Percentiles rank a stretch among this genome's conserved stretches.
These are phyloP conservation scores for Pleurotus eryngii DNA, from an alignment of 768 basidiomycete genomes.

Conservation along the genomic window DNA sequence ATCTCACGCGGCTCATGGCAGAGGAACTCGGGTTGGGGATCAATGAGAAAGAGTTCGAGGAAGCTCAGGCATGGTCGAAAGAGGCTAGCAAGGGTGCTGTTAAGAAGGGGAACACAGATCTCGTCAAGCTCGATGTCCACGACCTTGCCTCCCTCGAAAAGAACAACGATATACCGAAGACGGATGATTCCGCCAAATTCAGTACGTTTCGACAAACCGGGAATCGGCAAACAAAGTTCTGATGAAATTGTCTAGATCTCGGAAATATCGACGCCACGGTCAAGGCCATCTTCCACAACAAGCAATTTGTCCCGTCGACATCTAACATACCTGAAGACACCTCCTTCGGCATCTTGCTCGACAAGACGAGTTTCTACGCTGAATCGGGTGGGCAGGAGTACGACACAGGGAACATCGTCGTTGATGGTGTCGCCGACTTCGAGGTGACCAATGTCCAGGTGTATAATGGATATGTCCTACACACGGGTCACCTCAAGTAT, in stretches of 20 bases:
- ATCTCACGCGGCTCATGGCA: slow-evolving; percentile 95
- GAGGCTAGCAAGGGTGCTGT: slow-evolving; percentile 85
- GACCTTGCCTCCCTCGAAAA: slow-evolving; percentile 86
- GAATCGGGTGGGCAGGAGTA: slow-evolving; percentile 97
- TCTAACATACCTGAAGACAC: slow-evolving; percentile 57
- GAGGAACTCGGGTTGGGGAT: slow-evolving; percentile 84
- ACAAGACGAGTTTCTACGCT: slow-evolving; percentile 94
- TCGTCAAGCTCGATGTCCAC: slow-evolving; percentile 92
- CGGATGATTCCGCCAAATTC: slow-evolving; percentile 90
- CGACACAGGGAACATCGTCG: slow-evolving; percentile 92
- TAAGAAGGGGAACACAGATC: slow-evolving; percentile 65
- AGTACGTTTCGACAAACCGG: slow-evolving; percentile 43
- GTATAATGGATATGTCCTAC: slow-evolving; percentile 94
- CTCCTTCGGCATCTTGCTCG: slow-evolving; percentile 82
- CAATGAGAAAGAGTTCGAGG: slow-evolving; percentile 86
- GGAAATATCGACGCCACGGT: slow-evolving; percentile 76
- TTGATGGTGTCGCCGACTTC: slow-evolving; percentile 90
- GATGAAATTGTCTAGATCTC: slow-evolving; percentile 42
- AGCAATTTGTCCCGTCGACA: slow-evolving; percentile 71
- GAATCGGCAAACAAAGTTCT: too few species aligned
- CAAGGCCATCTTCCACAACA: slow-evolving; percentile 83
- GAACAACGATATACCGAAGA: slow-evolving; percentile 76
- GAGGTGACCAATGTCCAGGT: slow-evolving; percentile 91
- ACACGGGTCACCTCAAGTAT: slow-evolving; percentile 88
- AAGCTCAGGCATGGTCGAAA: slow-evolving; percentile 83